A percentile compares a stretch with the other conserved stretches of the same genome.
phyloP scores from a whole-genome alignment of 345 rosid genomes.

The Eucalyptus marginata region DNA sequence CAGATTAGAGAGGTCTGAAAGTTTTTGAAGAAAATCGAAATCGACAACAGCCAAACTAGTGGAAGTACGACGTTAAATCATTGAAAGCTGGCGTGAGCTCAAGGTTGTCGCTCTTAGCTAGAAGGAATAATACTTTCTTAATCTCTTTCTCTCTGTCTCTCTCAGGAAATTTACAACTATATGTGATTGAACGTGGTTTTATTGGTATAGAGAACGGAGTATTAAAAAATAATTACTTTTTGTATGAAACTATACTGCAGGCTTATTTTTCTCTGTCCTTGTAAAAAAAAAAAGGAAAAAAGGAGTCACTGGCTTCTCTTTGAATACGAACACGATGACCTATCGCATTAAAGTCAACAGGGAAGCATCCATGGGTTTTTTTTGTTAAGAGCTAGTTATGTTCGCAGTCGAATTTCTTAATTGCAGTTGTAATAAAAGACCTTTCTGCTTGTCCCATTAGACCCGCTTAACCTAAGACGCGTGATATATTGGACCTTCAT shows the following conservation, averaged over 20 bases:
- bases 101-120: background rate
- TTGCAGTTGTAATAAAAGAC: background rate
- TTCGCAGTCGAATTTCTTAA: background rate
- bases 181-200: background rate
- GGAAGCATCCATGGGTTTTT: background rate
- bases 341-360: background rate
- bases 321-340: background rate
- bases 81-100: background rate
- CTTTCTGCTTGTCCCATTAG: background rate
- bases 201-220: background rate
- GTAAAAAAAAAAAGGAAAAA: background rate
- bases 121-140: no score
- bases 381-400: no score
- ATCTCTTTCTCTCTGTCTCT: background rate
- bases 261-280: background rate
- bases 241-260: background rate
- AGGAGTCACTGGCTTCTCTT: background rate
- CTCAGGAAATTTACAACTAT: background rate
- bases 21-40: no score
- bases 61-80: background rate
- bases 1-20: background rate
- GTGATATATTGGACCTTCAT: background rate
- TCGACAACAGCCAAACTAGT: background rate
- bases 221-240: no score
- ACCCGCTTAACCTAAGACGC: background rate